Evolutionary conservation across 2,329 filamentous ascomycete genomes (phyloP), one percentile per base, ranked within the genome.

Genomic region (Pseudogymnoascus sp.): DNA sequence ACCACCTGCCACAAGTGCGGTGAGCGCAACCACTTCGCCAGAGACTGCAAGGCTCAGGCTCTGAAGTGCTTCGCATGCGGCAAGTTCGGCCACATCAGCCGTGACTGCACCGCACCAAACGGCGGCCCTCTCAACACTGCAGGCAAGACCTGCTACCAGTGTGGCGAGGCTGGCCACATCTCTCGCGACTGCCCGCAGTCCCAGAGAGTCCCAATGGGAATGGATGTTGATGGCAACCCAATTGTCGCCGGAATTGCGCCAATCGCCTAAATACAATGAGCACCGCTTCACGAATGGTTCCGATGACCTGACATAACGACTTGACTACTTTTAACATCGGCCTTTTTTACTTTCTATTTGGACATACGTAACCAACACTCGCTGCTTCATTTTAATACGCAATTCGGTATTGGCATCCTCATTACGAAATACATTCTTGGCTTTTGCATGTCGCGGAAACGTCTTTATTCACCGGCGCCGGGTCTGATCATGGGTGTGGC

Each of bases 131-230:
- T 97, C 68, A 97, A 94, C 84, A 95, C 91, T 67, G 91, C 91
- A 66, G 93, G 93, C 74, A 99, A 97, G 86, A 96, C 92, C 67
- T 99, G 94, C 85, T 99, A 99, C 81, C 89, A 92, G 77, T 99
- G 94, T 75, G 91, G 93, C 68, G 90, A 97, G 80, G 86, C 92
- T 63, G 94, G 94, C 61, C 93, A 97, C 78, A 97, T 97, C 77
- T 96, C 91, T 63, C 89, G 93, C 66, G 93, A 97, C 71, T 97
- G 94, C 81, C 89, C 92, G 63, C 77, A 92, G 58, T 59, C 58
- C 36, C 58, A 85, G 87, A 88, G 85, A 65, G 64, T 64, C 74
- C 77, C 69, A 78, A 76, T 69, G 79, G 78, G 69, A 82, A 62
- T 68, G 59, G 68, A 66, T 68, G 75, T 76, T 62, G 74, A 75